Percentiles rank a stretch among this genome's conserved stretches.
Evolutionary conservation across 495 filamentous ascomycete species (phyloP).

Genomic region (Penicillium fimorum): DNA sequence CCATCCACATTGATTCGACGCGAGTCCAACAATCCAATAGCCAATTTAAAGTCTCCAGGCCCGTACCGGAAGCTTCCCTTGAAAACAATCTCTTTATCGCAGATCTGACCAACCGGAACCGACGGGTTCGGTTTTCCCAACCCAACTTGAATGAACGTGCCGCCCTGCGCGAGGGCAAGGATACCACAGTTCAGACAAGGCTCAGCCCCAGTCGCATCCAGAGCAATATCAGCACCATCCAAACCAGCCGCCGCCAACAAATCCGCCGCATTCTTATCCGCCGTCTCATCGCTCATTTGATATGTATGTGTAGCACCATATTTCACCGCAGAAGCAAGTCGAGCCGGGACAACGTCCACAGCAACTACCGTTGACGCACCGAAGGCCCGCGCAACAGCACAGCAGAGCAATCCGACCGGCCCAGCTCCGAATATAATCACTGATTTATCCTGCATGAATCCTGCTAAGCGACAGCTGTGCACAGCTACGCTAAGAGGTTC

Average conservation of each 20-base stretch:
- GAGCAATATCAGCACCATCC: constrained; percentile 65
- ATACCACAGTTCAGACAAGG: constrained; percentile 69
- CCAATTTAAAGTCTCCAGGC: constrained; percentile 72
- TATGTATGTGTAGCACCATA: constrained; percentile 69
- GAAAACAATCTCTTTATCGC: constrained; percentile 75
- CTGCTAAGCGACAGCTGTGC: constrained; percentile 67
- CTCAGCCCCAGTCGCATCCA: constrained; percentile 79
- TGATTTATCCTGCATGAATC: constrained; percentile 60
- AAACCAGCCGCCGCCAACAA: constrained; percentile 45
- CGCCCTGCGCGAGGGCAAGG: constrained; percentile 65
- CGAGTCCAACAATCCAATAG: constrained; percentile 63
- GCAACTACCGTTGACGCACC: constrained; percentile 69
- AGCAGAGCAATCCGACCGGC: constrained; percentile 76
- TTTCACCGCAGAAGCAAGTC: constrained; percentile 63
- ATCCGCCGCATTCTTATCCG: constrained; percentile 61
- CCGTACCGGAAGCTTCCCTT: constrained; percentile 81
- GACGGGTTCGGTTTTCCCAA: constrained; percentile 73
- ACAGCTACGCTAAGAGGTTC: constrained; percentile 80
- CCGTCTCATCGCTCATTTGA: constrained; percentile 24
- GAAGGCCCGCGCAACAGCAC: constrained; percentile 68
- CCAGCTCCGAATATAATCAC: constrained; percentile 84
- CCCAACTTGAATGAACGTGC: constrained; percentile 79
- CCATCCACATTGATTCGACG: constrained; percentile 68
- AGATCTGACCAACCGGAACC: constrained; percentile 80
- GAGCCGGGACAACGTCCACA: constrained; percentile 68